Conservation (phyloP, 257 asterid species). For the Gardenia jasminoides region DNA sequence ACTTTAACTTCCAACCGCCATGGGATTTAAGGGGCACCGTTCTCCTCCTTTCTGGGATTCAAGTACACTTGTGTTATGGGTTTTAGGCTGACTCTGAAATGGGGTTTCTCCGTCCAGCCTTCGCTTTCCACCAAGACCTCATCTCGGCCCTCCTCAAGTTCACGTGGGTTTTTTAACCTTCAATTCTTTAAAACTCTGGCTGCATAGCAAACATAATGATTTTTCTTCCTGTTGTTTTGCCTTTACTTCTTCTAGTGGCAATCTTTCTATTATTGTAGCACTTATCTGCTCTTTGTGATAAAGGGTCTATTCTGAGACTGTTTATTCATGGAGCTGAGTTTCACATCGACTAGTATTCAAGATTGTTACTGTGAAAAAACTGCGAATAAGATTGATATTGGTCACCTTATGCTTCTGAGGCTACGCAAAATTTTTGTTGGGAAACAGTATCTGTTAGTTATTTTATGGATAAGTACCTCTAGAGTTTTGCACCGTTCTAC, state of each 20-base stretch:
- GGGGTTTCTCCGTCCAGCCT: conserved; percentile 63
- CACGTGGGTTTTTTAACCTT: conserved; percentile 1
- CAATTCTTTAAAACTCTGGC: background rate
- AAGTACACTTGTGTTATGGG: conserved; percentile 44
- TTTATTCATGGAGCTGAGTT: no score
- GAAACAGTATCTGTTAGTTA: background rate
- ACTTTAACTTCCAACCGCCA: no score
- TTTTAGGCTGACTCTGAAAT: conserved; percentile 62
- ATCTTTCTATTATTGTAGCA: background rate
- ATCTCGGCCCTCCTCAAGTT: conserved; percentile 46
- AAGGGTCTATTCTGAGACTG: background rate
- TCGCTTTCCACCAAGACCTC: conserved; percentile 57
- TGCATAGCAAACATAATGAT: no score
- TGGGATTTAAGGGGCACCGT: conserved; percentile 15
- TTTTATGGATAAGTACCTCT: background rate
- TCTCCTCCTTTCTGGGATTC: conserved; percentile 19
- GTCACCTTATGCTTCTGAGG: background rate
- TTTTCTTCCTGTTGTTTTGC: background rate
- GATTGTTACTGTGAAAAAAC: no score
- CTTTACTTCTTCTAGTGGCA: background rate
- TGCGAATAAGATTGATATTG: background rate
- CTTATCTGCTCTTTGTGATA: background rate
- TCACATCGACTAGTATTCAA: background rate
- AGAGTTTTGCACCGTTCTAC: background rate
- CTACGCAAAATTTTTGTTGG: no score